Evolutionary conservation across 805 yeast species (phyloP).

Genomic region (Starmerella bombicola): DNA sequence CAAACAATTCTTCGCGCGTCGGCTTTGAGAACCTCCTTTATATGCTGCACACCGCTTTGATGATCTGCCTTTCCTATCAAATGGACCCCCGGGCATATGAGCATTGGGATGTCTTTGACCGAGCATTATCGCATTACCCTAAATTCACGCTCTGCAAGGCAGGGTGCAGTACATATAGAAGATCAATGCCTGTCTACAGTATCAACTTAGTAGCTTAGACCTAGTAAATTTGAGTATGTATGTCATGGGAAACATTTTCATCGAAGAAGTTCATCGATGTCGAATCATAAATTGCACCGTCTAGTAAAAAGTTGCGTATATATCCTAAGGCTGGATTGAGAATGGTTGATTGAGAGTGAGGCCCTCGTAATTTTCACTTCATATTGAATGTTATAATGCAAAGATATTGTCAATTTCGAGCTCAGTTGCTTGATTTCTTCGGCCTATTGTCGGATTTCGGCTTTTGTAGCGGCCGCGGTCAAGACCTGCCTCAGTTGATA

Average conservation of each 20-base stretch:
- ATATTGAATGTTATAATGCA: too few species aligned
- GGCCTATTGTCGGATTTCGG: too few species aligned
- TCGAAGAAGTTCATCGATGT: not conserved
- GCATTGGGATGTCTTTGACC: not conserved
- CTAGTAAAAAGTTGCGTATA: too few species aligned
- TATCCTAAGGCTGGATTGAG: too few species aligned
- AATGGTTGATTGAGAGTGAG: too few species aligned
- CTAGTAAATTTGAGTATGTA: not conserved
- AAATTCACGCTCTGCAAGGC: not conserved
- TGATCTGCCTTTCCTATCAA: not conserved
- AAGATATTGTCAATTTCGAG: too few species aligned
- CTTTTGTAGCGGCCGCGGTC: too few species aligned
- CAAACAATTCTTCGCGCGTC: not conserved
- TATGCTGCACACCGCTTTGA: not conserved
- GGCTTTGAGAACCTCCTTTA: not conserved
- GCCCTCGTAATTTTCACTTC: too few species aligned
- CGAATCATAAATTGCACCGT: not conserved
- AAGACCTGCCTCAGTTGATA: too few species aligned
- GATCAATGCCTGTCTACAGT: not conserved
- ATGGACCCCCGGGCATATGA: constrained; percentile 2
- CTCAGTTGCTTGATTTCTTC: too few species aligned
- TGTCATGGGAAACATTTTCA: not conserved
- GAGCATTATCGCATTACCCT: not conserved
- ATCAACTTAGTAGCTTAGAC: not conserved
- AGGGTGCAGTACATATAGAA: not conserved